Base-by-base conservation (phyloP, 2,329 filamentous ascomycete species). In the Mollisia scopiformis region DNA sequence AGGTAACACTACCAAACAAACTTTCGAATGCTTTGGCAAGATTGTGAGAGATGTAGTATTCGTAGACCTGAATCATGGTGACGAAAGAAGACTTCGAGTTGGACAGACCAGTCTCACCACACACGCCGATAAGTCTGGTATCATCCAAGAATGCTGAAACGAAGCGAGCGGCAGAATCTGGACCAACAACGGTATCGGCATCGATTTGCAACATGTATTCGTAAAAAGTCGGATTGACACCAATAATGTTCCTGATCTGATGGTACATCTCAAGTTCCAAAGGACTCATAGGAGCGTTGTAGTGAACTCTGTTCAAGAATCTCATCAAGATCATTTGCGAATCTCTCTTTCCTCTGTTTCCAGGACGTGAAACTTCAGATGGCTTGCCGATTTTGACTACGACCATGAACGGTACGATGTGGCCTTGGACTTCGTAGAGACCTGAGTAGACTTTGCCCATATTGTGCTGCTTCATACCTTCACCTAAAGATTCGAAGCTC, bases 11-110 rank as follows among this genome's bases (percentile, higher is more conserved):
- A 60, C 94, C 95, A 74, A 99, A 99, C 71, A 99, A 83, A 78
- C 91, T 95, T 78, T 98, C 94, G 75, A 99, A 99, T 13, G 94
- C 95, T 80, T 99, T 98, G 69, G 91, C 89, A 69, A 99, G 79
- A 75, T 98, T 96, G 82, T 99, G 94, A 55, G 94, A 98, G 72
- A 99, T 99, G 81, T 93, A 99, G 83, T 99, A 99, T 78, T 99
- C 94, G 82, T 98, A 99, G 33, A 99, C 94, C 78, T 99, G 95
- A 75, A 99, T 99, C 94, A 98, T 98, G 55, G 95, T 99, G 68
- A 96, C 87, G 73, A 96, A 92, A 1, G 94, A 97, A 6, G 90
- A 84, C 76, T 97, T 97, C 62, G 93, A 91, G 74, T 99, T 99
- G 65, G 89, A 93, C 51, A 99, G 82, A 16, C 90, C 90, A 0